Evolutionary conservation across 192 early-diverging fungal species (phyloP).

Genomic region (Podochytrium sp.): DNA sequence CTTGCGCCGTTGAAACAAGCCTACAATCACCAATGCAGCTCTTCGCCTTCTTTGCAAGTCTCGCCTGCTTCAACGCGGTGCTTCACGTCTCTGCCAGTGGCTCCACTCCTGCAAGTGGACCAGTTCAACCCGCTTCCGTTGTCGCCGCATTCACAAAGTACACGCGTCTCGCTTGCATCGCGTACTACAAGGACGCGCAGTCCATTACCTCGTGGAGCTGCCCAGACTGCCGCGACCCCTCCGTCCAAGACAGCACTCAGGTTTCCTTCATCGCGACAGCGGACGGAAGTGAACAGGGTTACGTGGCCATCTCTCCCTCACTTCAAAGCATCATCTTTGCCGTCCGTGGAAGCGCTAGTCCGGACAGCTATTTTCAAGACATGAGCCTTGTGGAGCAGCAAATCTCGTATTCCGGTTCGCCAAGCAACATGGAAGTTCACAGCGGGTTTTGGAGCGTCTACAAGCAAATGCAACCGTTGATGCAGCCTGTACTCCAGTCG

Average conservation of each 20-base stretch:
- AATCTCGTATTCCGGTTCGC: not conserved
- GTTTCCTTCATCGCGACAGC: not conserved
- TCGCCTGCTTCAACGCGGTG: too few species aligned
- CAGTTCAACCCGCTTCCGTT: not conserved
- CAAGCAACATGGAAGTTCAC: constrained; percentile 27
- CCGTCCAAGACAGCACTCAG: not conserved
- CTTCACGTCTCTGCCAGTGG: too few species aligned
- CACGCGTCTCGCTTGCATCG: not conserved
- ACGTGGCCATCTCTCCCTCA: not conserved
- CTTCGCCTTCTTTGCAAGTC: too few species aligned
- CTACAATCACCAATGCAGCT: too few species aligned
- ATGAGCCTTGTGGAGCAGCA: not conserved
- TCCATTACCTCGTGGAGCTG: not conserved
- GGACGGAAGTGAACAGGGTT: not conserved
- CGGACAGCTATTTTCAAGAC: constrained; percentile 23
- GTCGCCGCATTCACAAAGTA: not conserved
- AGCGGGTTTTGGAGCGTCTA: constrained; percentile 31
- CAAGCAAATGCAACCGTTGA: not conserved
- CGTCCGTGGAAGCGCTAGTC: constrained; percentile 34
- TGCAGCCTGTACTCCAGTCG: not conserved
- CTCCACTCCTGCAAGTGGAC: too few species aligned
- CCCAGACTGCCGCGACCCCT: not conserved
- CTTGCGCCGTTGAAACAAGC: too few species aligned
- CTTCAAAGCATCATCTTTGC: constrained; percentile 35
- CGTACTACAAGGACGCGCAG: not conserved